phyloP scores from a whole-genome alignment of 2,329 filamentous ascomycete genomes.

The Bisporella sp. region DNA sequence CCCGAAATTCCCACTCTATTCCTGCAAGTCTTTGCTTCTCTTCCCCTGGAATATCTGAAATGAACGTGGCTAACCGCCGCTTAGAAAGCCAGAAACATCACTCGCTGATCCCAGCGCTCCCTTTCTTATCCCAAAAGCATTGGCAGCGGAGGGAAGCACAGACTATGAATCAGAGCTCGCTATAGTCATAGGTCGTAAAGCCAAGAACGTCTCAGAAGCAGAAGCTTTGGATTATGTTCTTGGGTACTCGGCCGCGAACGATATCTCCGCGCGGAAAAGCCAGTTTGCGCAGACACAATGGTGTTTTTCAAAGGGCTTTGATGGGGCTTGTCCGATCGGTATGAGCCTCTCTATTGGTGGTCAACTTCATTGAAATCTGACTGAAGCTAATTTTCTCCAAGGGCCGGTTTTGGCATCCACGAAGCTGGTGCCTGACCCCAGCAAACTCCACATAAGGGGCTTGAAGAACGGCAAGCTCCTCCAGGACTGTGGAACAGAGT shows the following conservation, averaged over 20 bases:
- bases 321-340: conserved; percentile 39
- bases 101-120: conserved; percentile 26
- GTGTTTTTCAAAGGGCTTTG: conserved; percentile 44
- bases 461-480: conserved; percentile 40
- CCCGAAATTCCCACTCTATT: conserved; percentile 35
- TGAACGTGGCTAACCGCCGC: not conserved
- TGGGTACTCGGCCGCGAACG: conserved; percentile 50
- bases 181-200: conserved; percentile 39
- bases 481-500: conserved; percentile 35
- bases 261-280: conserved; percentile 44
- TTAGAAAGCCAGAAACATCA: conserved; percentile 20
- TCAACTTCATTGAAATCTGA: not conserved
- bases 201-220: conserved; percentile 39
- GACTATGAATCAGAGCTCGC: conserved; percentile 45
- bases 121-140: conserved; percentile 38
- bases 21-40: conserved; percentile 5
- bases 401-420: conserved; percentile 41
- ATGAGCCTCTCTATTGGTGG: conserved; percentile 15
- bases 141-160: conserved; percentile 34
- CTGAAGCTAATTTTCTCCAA: not conserved
- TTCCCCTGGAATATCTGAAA: not conserved
- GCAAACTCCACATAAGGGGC: conserved; percentile 32
- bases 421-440: conserved; percentile 32
- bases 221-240: conserved; percentile 44
- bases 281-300: conserved; percentile 43